Evolutionary conservation across 768 basidiomycete genomes (phyloP).

Genomic region (Xerocomellus dryophilus): DNA sequence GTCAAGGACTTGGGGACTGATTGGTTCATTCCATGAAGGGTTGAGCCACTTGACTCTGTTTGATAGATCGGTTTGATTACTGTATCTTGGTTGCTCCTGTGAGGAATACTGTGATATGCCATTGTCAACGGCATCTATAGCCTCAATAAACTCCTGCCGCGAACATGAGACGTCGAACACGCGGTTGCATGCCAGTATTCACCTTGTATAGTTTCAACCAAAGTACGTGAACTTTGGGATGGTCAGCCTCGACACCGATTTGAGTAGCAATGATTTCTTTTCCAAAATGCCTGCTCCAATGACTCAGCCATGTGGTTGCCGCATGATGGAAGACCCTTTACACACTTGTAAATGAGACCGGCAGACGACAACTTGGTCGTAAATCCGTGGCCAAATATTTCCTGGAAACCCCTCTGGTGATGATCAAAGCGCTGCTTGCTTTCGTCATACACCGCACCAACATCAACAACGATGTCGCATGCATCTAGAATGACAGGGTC

Average conservation of each 20-base stretch:
- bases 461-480: constrained; percentile 95
- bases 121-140: constrained; percentile 93
- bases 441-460: constrained; percentile 89
- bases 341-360: constrained; percentile 93
- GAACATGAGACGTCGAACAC: constrained; percentile 4
- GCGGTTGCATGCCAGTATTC: constrained; percentile 2
- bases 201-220: constrained; percentile 92
- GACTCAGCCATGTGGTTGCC: not conserved
- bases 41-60: constrained; percentile 83
- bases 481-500: constrained; percentile 68
- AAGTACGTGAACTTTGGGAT: constrained; percentile 65
- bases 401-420: constrained; percentile 90
- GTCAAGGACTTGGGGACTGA: constrained; percentile 65
- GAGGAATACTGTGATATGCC: constrained; percentile 80
- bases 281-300: constrained; percentile 71
- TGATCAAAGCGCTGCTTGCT: constrained; percentile 83
- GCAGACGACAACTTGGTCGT: constrained; percentile 89
- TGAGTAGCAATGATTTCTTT: constrained; percentile 74
- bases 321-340: constrained; percentile 3
- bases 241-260: constrained; percentile 46
- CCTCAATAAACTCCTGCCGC: constrained; percentile 85
- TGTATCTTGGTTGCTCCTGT: constrained; percentile 67
- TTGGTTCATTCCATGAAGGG: constrained; percentile 85
- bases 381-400: constrained; percentile 87
- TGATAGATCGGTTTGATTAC: constrained; percentile 77